Percentiles rank a stretch among this genome's conserved stretches.
These are phyloP conservation scores for Neofusicoccum sp. DNA, from an alignment of 2,329 filamentous ascomycete species.

Conservation along the genomic window DNA sequence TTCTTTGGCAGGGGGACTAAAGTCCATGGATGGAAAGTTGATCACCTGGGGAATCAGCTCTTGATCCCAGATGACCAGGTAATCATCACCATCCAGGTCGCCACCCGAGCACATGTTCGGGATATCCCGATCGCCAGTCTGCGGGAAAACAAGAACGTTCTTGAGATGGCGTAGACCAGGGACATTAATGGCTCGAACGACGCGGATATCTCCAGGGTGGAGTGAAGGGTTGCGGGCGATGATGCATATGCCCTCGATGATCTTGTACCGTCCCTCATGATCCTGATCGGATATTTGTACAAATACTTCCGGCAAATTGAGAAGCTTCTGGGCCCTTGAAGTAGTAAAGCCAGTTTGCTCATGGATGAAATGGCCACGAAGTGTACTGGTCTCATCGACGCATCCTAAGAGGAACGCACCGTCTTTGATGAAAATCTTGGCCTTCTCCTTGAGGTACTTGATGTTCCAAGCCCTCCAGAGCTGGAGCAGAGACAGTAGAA, in stretches of 20 bases:
- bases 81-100: slow-evolving; percentile 95
- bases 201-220: slow-evolving; percentile 87
- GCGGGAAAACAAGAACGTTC: slow-evolving; percentile 86
- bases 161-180: slow-evolving; percentile 73
- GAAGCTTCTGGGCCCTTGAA: slow-evolving; percentile 45
- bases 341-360: slow-evolving; percentile 33
- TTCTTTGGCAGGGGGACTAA: slow-evolving; percentile 60
- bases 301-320: slow-evolving; percentile 78
- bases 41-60: slow-evolving; percentile 65
- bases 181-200: slow-evolving; percentile 81
- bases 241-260: slow-evolving; percentile 77
- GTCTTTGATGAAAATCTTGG: slow-evolving; percentile 76
- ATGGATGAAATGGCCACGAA: slow-evolving; percentile 70
- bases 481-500: slow-evolving; percentile 74
- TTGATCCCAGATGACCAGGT: slow-evolving; percentile 88
- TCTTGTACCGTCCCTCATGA: slow-evolving; percentile 57
- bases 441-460: slow-evolving; percentile 90
- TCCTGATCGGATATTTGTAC: slow-evolving; percentile 71
- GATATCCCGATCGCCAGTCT: slow-evolving; percentile 79
- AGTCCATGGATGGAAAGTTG: slow-evolving; percentile 79
- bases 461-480: slow-evolving; percentile 90
- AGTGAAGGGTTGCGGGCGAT: slow-evolving; percentile 91
- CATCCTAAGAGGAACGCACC: slow-evolving; percentile 89
- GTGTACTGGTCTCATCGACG: slow-evolving; percentile 77
- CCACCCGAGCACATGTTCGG: slow-evolving; percentile 95